Evolutionary conservation across 495 filamentous ascomycete species (phyloP), one percentile per base, ranked within the genome.

Genomic region (Cenococcum geophilum): DNA sequence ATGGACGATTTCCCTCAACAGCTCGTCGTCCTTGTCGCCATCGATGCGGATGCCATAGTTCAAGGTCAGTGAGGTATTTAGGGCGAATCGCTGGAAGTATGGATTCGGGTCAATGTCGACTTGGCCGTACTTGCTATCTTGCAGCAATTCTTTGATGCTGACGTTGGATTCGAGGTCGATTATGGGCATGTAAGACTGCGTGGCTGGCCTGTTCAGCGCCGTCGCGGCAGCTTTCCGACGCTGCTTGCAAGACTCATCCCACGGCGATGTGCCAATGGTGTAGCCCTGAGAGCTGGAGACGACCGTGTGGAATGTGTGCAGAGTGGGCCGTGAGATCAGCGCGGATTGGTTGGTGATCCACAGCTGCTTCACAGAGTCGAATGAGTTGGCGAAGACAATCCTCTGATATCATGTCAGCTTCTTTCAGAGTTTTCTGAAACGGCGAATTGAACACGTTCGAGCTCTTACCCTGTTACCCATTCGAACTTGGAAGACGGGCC

Each of bases 341-440:
- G 84, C 80, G 0, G 83, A 84, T 66, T 86, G 83, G 59, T 89
- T 85, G 47, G 82, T 86, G 64, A 88, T 84, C 84, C 86, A 89
- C 5, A 89, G 73, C 52, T 86, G 79, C 27, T 80, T 78, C 22
- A 88, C 84, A 0, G 84, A 81, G 34, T 86, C 84, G 62, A 87
- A 86, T 47, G 80, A 82, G 70, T 89, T 89, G 51, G 85, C 84
- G 63, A 87, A 86, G 0, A 89, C 76, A 50, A 88, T 83, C 48
- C 85, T 77, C 79, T 85, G 61, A 32, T 21, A 5, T 35, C n/a
- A 8, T 5, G 34, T 61, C 18, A 66, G 62, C n/a, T 35, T 5
- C 34, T 36, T 16, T 0, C 6, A 23, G 21, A 52, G 11, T 5
- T 3, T 14, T 23, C 6, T 16, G 11, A 49, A 35, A 22, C 6